Evolutionary conservation across 495 filamentous ascomycete species (phyloP), one percentile per base, ranked within the genome.

Genomic region (Tricharina praecox): DNA sequence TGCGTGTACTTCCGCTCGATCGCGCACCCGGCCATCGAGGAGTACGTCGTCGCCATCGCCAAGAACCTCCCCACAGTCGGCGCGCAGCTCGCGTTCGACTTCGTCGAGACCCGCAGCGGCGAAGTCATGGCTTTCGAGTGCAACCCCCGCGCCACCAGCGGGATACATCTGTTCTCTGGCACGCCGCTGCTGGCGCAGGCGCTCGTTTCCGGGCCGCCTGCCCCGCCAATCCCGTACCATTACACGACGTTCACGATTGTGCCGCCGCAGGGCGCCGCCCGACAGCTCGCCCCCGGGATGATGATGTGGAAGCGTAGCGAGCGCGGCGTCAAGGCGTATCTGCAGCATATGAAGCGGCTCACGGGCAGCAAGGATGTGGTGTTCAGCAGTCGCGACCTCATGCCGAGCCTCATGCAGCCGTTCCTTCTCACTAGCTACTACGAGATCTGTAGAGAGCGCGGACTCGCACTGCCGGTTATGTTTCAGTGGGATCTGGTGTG

Each of bases 341-440:
- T 41, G 30, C 23, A 9, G 19, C 58, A 61, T 36, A 60, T 61
- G 58, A 36, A 35, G 30, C 28, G 58, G 24, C 33, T 61, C 8
- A 39, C 54, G 21, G 47, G 50, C 25, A 56, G 48, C 34, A 53
- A 50, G 33, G 58, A 61, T 49, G 58, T 61, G 15, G 23, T 61
- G 32, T 61, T 58, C 19, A 48, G 41, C 33, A 28, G 21, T 25
- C 33, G 34, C 3, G 58, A 61, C 36, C n/a, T 53, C 15, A 19
- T 40, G 45, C 58, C 58, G 16, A 56, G 50, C 10, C 21, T 61
- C 23, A 61, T 57, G 58, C 58, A 61, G 40, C 58, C 58, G 38
- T 61, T 61, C 45, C 23, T 61, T 46, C 36, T 61, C 28, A 61
- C 58, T 21, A 54, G 53, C 23, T 61, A 61, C 25, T 61, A 60